Percentiles rank a stretch among this genome's conserved stretches.
phyloP scores from a whole-genome alignment of 768 basidiomycete species.

The Rickenella mellea region DNA sequence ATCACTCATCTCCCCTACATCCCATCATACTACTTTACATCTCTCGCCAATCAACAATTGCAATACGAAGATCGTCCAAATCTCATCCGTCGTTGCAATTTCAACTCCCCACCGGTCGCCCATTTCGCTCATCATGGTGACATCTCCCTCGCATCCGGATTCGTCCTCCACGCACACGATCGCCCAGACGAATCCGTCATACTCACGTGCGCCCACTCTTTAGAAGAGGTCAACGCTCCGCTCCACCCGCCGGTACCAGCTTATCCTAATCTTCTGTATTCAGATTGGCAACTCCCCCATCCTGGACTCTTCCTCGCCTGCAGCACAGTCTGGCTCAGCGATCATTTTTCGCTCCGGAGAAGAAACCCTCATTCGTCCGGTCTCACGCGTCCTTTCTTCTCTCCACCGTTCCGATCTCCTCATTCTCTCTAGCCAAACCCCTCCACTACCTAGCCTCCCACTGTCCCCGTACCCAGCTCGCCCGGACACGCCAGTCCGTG shows the following conservation, averaged over 20 bases:
- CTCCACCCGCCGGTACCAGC: neutral
- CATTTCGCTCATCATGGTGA: too few species aligned
- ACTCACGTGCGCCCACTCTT: slow-evolving; percentile 52
- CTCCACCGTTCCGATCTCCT: slow-evolving; percentile 51
- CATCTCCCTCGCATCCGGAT: slow-evolving; percentile 47
- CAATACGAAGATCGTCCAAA: too few species aligned
- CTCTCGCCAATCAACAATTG: too few species aligned
- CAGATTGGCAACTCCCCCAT: slow-evolving; percentile 28
- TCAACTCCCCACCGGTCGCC: neutral
- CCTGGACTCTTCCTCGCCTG: slow-evolving; percentile 10
- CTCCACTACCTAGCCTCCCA: slow-evolving; percentile 36
- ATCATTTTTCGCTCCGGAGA: slow-evolving; percentile 29
- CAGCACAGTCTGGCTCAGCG: slow-evolving; percentile 30
- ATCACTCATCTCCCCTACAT: too few species aligned
- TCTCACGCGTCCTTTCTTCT: slow-evolving; percentile 40
- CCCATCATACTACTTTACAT: too few species aligned
- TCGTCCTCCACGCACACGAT: slow-evolving; percentile 32
- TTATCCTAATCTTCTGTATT: slow-evolving; percentile 3
- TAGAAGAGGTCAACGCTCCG: slow-evolving; percentile 40
- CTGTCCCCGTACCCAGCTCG: slow-evolving; percentile 55
- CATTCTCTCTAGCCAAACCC: slow-evolving; percentile 25
- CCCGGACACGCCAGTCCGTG: slow-evolving; percentile 33
- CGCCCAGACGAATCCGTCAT: slow-evolving; percentile 25
- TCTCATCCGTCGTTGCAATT: neutral
- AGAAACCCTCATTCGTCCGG: slow-evolving; percentile 26